Base-by-base conservation (phyloP, 2,329 filamentous ascomycete genomes). In the Arthrobotrys entomopaga region DNA sequence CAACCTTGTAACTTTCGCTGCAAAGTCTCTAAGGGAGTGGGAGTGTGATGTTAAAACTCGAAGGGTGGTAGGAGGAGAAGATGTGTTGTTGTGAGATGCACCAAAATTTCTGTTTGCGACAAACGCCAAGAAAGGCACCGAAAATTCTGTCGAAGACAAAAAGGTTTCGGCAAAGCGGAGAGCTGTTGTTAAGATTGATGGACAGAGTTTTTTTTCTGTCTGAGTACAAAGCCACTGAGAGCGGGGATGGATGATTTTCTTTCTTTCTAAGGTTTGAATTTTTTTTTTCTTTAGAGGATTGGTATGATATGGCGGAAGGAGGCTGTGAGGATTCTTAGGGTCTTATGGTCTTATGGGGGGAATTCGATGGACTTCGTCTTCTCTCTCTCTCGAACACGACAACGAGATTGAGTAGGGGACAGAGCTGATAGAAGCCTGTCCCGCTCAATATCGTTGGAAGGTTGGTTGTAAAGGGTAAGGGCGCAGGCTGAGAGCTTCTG, bases 401-500 rank as follows among this genome's bases (percentile, higher is more conserved):
- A 67, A 63, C 70, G 70, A 74, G 70, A 74, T 67, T 49, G 70
- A 74, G 70, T 59, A 74, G 63, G 70, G 61, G 56, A 74, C 57
- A 67, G 70, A 63, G 58, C 70, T 26, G 43, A 52, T 38, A 67
- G 63, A 74, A 22, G 43, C 22, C 70, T 59, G 70, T 38, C 70
- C 70, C 63, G 70, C 70, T 74, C 70, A 67, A 74, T 74, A 67
- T 74, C 70, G 70, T 63, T 74, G 70, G 58, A 43, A 24, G 42
- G 26, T 22, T 24, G 70, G 70, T 74, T 67, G 70, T 74, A 64
- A 59, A 52, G 66, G 70, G 70, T 74, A 67, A 67, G 57, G 56
- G 63, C 53, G 70, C 70, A 74, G 70, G 63, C 50, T 74, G 70
- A 66, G 70, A 74, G 63, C 70, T 59, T 74, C 70, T 74, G 70